phyloP scores from a whole-genome alignment of 805 yeast genomes.

The Candida krabiensis region DNA sequence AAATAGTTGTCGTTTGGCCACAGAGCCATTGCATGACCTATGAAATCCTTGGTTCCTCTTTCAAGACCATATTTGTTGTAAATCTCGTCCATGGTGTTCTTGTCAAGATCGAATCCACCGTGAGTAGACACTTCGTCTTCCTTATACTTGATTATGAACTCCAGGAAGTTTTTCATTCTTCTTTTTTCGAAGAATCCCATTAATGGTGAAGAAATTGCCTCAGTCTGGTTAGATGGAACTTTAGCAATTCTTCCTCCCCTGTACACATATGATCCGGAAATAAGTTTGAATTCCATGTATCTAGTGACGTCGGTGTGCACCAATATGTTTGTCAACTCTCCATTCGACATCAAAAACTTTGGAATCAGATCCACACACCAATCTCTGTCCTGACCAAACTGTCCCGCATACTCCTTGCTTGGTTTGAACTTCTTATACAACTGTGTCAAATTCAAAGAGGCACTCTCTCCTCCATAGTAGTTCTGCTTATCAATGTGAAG shows the following conservation, averaged over 20 bases:
- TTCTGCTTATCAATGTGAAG: constrained; percentile 95
- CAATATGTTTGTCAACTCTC: constrained; percentile 92
- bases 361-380: constrained; percentile 98
- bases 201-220: constrained; percentile 86
- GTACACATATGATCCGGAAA: constrained; percentile 93
- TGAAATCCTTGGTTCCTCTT: constrained; percentile 89
- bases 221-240: constrained; percentile 89
- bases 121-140: constrained; percentile 81
- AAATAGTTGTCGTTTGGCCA: constrained; percentile 92
- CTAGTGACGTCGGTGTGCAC: constrained; percentile 95
- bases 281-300: constrained; percentile 93
- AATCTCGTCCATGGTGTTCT: constrained; percentile 87
- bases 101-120: constrained; percentile 82
- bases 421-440: constrained; percentile 87
- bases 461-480: constrained; percentile 93
- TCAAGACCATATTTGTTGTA: constrained; percentile 89
- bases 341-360: constrained; percentile 95
- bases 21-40: constrained; percentile 98
- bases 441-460: constrained; percentile 73
- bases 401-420: constrained; percentile 62
- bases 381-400: constrained; percentile 89
- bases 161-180: constrained; percentile 88
- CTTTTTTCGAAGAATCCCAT: constrained; percentile 97
- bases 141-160: constrained; percentile 78
- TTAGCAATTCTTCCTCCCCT: constrained; percentile 88